Evolutionary conservation across 352 stramenopile genomes (phyloP).

Genomic region (Phytopythium oedochilum): DNA sequence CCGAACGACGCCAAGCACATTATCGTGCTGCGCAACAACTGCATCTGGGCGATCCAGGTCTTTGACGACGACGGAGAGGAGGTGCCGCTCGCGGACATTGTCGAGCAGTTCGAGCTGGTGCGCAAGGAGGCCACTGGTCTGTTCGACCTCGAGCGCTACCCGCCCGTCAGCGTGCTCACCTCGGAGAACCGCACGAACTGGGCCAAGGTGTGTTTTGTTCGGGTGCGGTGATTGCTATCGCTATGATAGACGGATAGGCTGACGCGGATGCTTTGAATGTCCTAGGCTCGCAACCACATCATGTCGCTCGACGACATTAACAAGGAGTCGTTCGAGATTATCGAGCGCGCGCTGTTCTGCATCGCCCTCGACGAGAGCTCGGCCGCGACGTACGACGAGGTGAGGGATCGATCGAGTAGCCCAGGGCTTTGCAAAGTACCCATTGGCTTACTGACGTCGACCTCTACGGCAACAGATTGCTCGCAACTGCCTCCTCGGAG

Average conservation of each 20-base stretch:
- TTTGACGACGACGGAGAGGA: constrained; percentile 69
- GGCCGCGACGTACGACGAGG: constrained; percentile 74
- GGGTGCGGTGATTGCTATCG: too few relatives aligned
- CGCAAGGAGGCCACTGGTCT: constrained; percentile 79
- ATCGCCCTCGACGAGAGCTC: constrained; percentile 91
- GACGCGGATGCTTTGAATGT: not conserved
- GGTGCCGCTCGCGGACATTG: constrained; percentile 67
- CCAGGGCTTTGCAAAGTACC: not conserved
- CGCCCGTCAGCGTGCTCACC: constrained; percentile 92
- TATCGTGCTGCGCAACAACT: constrained; percentile 90
- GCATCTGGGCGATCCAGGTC: constrained; percentile 83
- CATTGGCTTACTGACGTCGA: too few relatives aligned
- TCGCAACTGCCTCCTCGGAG: constrained; percentile 77
- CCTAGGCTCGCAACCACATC: constrained; percentile 73
- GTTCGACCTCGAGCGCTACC: constrained; percentile 83
- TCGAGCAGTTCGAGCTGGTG: constrained; percentile 85
- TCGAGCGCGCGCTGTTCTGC: constrained; percentile 92
- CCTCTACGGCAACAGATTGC: constrained; percentile 60
- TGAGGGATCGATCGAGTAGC: constrained; percentile 2
- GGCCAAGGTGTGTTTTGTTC: constrained; percentile 92
- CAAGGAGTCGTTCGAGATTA: constrained; percentile 88
- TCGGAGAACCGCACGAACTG: constrained; percentile 94
- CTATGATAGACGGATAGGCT: too few relatives aligned
- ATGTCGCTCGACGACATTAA: constrained; percentile 83
- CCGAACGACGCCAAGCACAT: constrained; percentile 91